Conservation (phyloP, 768 basidiomycete species). For the Cyclocybe aegerita region DNA sequence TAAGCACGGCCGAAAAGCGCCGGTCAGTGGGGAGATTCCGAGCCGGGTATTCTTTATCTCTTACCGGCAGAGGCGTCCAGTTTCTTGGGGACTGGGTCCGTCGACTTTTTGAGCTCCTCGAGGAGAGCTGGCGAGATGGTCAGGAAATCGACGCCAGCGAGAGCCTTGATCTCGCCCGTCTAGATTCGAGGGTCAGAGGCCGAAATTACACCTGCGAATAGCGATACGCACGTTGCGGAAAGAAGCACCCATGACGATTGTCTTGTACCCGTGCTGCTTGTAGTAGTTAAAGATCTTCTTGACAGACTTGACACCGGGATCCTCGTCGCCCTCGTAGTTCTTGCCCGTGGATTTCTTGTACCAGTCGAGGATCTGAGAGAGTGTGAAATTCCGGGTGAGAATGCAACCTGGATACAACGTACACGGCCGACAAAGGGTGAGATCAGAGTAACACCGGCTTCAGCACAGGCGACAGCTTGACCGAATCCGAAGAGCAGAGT, state of each 20-base stretch:
- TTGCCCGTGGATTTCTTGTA: slow-evolving; percentile 92
- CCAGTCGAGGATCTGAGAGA: slow-evolving; percentile 91
- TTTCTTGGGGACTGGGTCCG: slow-evolving; percentile 77
- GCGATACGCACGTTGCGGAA: slow-evolving; percentile 87
- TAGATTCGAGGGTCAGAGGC: slow-evolving; percentile 24
- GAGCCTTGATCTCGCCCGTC: slow-evolving; percentile 89
- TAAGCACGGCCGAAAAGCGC: slow-evolving; percentile 4
- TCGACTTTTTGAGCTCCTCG: slow-evolving; percentile 88
- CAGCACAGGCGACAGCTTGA: slow-evolving; percentile 98
- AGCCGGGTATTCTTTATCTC: slow-evolving; percentile 21
- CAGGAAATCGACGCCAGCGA: slow-evolving; percentile 97
- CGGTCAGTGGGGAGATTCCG: neutral
- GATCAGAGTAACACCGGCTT: slow-evolving; percentile 97
- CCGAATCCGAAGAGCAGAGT: slow-evolving; percentile 98
- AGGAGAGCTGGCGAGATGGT: slow-evolving; percentile 91
- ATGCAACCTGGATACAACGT: slow-evolving; percentile 31
- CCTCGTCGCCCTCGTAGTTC: slow-evolving; percentile 85
- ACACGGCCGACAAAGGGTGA: slow-evolving; percentile 99
- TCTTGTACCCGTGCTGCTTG: slow-evolving; percentile 98
- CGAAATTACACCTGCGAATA: neutral
- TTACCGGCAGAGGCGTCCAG: slow-evolving; percentile 66
- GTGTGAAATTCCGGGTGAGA: slow-evolving; percentile 4
- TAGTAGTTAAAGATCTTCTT: slow-evolving; percentile 99
- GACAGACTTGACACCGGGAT: slow-evolving; percentile 95
- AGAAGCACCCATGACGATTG: slow-evolving; percentile 99